Conservation (phyloP, 352 stramenopile species). For the Sclerospora graminicola region DNA sequence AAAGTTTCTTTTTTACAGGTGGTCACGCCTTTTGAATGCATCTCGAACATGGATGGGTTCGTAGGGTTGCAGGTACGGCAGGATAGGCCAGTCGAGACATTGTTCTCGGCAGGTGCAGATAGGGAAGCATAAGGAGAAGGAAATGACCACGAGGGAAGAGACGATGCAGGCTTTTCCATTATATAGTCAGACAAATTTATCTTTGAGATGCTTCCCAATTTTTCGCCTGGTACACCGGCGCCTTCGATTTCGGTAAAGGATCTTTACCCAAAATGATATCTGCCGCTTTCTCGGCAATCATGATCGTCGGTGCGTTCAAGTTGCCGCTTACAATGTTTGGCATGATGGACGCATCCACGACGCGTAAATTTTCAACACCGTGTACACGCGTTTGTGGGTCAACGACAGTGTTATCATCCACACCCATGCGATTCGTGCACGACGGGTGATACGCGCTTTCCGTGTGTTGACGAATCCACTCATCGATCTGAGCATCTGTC, state of each 20-base stretch:
- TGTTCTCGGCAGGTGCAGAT: too few species aligned
- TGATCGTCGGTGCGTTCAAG: constrained; percentile 90
- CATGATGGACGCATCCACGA: constrained; percentile 92
- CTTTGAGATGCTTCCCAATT: constrained; percentile 70
- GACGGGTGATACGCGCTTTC: constrained; percentile 86
- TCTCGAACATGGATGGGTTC: too few species aligned
- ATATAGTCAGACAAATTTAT: constrained; percentile 17
- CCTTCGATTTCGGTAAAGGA: constrained; percentile 58
- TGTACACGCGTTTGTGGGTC: constrained; percentile 81
- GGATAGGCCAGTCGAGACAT: too few species aligned
- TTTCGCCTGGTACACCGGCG: constrained; percentile 56
- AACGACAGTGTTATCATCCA: constrained; percentile 79
- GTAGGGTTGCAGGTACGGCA: too few species aligned
- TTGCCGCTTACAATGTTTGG: constrained; percentile 92
- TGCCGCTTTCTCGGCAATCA: constrained; percentile 89
- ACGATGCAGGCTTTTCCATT: too few species aligned
- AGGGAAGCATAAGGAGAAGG: too few species aligned
- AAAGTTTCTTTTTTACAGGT: too few species aligned
- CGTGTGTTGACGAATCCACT: constrained; percentile 74
- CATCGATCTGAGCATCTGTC: constrained; percentile 67
- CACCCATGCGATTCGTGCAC: constrained; percentile 86
- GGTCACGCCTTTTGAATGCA: too few species aligned
- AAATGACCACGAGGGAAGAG: too few species aligned
- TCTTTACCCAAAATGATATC: constrained; percentile 84
- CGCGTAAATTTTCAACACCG: constrained; percentile 77